Conservation (phyloP, 2,329 filamentous ascomycete species). For the Ophiosphaerella korrae region DNA sequence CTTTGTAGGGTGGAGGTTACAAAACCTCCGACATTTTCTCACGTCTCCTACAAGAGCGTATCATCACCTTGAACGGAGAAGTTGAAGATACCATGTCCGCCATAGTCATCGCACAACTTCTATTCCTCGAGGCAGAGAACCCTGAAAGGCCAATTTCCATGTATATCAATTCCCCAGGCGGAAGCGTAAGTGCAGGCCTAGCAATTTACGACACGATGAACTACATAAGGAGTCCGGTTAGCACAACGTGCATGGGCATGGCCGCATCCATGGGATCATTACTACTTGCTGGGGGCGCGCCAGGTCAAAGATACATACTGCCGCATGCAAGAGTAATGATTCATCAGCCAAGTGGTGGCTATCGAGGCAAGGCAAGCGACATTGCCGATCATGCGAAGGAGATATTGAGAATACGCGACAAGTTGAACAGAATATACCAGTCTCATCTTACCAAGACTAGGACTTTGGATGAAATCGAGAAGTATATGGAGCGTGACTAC, state of each 20-base stretch:
- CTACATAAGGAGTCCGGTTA: conserved; percentile 91
- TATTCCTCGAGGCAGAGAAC: conserved; percentile 97
- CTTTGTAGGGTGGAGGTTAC: conserved; percentile 54
- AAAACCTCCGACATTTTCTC: conserved; percentile 58
- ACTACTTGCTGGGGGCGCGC: conserved; percentile 81
- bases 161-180: conserved; percentile 97
- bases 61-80: conserved; percentile 88
- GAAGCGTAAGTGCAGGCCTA: conserved; percentile 80
- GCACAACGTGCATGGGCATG: conserved; percentile 92
- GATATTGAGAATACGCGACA: conserved; percentile 82
- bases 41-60: conserved; percentile 72
- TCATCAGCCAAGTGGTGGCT: conserved; percentile 86
- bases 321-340: conserved; percentile 98
- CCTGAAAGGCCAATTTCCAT: conserved; percentile 94
- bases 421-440: conserved; percentile 89
- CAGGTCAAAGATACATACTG: conserved; percentile 83
- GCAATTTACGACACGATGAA: conserved; percentile 99
- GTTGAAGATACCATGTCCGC: conserved; percentile 90
- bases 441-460: conserved; percentile 81
- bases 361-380: conserved; percentile 71
- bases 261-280: conserved; percentile 95
- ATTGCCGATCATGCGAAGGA: conserved; percentile 98
- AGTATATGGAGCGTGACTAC: conserved; percentile 95
- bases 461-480: conserved; percentile 81
- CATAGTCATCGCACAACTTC: conserved; percentile 92